A percentile compares a stretch with the other conserved stretches of the same genome.
Conservation (phyloP, 1,139 yeast genomes). For the Diutina catenulata region DNA sequence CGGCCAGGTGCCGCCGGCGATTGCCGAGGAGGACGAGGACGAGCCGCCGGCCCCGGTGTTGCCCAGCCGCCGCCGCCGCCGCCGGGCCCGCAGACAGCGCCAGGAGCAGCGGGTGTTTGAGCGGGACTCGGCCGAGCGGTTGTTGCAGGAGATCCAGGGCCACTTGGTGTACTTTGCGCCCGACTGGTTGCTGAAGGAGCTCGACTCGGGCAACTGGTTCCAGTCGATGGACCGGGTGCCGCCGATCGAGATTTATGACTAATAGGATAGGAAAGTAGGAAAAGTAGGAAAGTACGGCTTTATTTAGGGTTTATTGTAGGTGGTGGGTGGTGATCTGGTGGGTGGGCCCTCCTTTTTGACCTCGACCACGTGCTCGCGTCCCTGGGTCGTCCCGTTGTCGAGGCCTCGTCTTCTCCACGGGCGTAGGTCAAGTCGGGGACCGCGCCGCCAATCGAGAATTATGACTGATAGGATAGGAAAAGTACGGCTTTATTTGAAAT, state of each 20-base stretch:
- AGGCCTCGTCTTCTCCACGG: too few relatives aligned
- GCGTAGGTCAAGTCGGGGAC: too few relatives aligned
- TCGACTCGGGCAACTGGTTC: constrained; percentile 90
- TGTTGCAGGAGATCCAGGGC: constrained; percentile 72
- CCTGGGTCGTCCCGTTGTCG: too few relatives aligned
- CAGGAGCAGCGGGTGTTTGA: constrained; percentile 52
- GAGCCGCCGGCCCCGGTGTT: constrained; percentile 5
- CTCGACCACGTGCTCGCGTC: too few relatives aligned
- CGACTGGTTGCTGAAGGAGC: constrained; percentile 80
- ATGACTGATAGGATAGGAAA: constrained; percentile 52
- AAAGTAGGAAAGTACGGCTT: too few relatives aligned
- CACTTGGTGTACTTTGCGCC: constrained; percentile 83
- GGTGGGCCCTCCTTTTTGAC: too few relatives aligned
- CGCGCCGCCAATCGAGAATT: constrained; percentile 93
- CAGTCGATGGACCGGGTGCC: constrained; percentile 89
- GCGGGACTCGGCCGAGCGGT: constrained; percentile 62
- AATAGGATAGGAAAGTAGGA: too few relatives aligned
- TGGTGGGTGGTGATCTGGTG: too few relatives aligned
- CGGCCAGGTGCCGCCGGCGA: background rate
- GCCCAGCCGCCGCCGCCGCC: background rate
- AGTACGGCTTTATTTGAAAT: too few relatives aligned
- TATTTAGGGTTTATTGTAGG: too few relatives aligned
- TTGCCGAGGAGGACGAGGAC: constrained; percentile 7
- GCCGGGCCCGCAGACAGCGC: constrained; percentile 11
- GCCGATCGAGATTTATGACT: constrained; percentile 91